phyloP scores from a whole-genome alignment of 768 basidiomycete species.

The Lentinus tigrinus region DNA sequence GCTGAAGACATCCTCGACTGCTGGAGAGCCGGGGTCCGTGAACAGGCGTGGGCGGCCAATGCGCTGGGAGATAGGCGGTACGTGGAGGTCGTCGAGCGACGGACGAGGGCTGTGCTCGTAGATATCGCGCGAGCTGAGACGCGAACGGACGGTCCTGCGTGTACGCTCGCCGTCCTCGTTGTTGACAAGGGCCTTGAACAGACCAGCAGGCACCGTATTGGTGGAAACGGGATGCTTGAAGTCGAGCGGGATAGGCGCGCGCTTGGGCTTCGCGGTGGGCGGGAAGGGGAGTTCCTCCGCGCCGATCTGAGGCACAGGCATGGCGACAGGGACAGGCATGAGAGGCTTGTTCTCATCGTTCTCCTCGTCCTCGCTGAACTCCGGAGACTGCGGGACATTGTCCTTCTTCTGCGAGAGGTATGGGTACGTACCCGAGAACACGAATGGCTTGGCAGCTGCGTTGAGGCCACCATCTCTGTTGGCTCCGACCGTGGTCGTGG shows the following conservation, averaged over 20 bases:
- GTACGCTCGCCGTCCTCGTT: conserved; percentile 59
- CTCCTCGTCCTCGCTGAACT: conserved; percentile 27
- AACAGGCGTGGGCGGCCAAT: conserved; percentile 53
- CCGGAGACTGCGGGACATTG: conserved; percentile 17
- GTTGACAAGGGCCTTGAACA: conserved; percentile 75
- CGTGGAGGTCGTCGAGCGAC: conserved; percentile 74
- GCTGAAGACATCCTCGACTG: conserved; percentile 42
- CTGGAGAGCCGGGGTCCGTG: conserved; percentile 50
- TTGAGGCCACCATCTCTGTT: conserved; percentile 33
- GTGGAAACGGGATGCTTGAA: conserved; percentile 64
- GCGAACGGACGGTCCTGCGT: conserved; percentile 70
- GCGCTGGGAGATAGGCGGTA: conserved; percentile 67
- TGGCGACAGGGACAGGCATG: background rate
- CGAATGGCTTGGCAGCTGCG: conserved; percentile 57
- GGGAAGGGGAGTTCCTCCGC: conserved; percentile 34
- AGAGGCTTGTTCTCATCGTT: conserved; percentile 24
- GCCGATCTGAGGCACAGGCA: conserved; percentile 18
- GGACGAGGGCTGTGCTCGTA: conserved; percentile 59
- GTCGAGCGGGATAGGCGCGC: conserved; percentile 77
- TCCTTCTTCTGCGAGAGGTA: conserved; percentile 18
- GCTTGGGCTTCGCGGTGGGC: conserved; percentile 44
- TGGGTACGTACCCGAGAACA: conserved; percentile 51
- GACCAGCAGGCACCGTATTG: conserved; percentile 80
- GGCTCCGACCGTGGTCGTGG: conserved; percentile 21
- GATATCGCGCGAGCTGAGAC: conserved; percentile 71